These are phyloP conservation scores for Conoideocrella luteorostrata DNA, from an alignment of 2,329 filamentous ascomycete species.

Conservation along the genomic window DNA sequence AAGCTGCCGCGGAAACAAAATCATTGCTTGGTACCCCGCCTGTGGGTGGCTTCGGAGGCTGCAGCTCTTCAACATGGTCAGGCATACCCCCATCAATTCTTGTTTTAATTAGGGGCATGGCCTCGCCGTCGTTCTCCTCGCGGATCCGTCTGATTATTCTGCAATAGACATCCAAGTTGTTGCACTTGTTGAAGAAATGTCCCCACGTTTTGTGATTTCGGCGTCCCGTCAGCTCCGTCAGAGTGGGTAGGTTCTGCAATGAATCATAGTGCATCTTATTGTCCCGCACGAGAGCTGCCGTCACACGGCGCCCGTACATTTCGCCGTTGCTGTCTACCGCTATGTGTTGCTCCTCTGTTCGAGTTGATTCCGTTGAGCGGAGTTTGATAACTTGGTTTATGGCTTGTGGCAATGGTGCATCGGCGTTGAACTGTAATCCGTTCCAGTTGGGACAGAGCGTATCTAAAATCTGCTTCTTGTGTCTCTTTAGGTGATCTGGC, in stretches of 20 bases:
- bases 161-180: slow-evolving; percentile 17
- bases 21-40: slow-evolving; percentile 1
- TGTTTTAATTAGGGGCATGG: not conserved
- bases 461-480: slow-evolving; percentile 13
- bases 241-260: slow-evolving; percentile 20
- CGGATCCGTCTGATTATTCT: not conserved
- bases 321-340: slow-evolving; percentile 11
- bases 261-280: slow-evolving; percentile 23
- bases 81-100: slow-evolving; percentile 12
- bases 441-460: slow-evolving; percentile 23
- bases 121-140: not conserved
- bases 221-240: slow-evolving; percentile 10
- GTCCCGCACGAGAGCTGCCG: slow-evolving; percentile 15
- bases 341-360: slow-evolving; percentile 5
- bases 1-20: not conserved
- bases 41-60: slow-evolving; percentile 1
- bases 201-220: not conserved
- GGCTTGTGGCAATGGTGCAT: slow-evolving; percentile 21
- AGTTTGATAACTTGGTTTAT: slow-evolving; percentile 17
- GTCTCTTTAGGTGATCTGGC: slow-evolving; percentile 19
- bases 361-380: slow-evolving; percentile 9
- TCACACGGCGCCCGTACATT: slow-evolving; percentile 1
- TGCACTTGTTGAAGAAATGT: slow-evolving; percentile 7
- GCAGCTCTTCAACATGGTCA: slow-evolving; percentile 16
- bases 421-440: slow-evolving; percentile 19